phyloP scores from a whole-genome alignment of 192 early-diverging fungal species.

The Ambispora gerdemannii region DNA sequence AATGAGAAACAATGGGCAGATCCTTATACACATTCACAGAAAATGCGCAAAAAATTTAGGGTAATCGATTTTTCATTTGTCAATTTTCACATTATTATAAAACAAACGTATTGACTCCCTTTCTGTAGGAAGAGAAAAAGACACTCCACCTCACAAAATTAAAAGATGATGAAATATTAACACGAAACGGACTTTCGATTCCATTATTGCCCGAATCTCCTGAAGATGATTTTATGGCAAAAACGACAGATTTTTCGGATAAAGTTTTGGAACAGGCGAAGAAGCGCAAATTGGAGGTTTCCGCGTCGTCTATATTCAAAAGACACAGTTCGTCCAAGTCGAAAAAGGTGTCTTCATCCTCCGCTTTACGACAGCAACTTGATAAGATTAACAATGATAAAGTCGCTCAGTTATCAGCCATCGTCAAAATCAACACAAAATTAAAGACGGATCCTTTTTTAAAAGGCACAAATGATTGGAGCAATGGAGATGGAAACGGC shows the following conservation, averaged over 20 bases:
- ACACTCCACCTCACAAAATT: slow-evolving; percentile 38
- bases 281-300: slow-evolving; percentile 33
- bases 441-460: slow-evolving; percentile 48
- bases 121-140: slow-evolving; percentile 55
- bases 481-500: neutral
- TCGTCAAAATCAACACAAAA: slow-evolving; percentile 34
- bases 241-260: slow-evolving; percentile 47
- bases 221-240: slow-evolving; percentile 52
- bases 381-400: slow-evolving; percentile 2
- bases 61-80: slow-evolving; percentile 26
- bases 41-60: slow-evolving; percentile 68
- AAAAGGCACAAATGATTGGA: slow-evolving; percentile 26
- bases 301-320: slow-evolving; percentile 32
- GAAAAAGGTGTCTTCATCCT: neutral
- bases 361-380: too few species aligned
- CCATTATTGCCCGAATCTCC: slow-evolving; percentile 52
- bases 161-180: slow-evolving; percentile 51
- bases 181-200: slow-evolving; percentile 58
- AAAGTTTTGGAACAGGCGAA: slow-evolving; percentile 27
- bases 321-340: neutral
- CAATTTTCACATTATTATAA: neutral
- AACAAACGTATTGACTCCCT: neutral
- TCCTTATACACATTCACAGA: slow-evolving; percentile 70
- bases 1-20: slow-evolving; percentile 79
- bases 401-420: slow-evolving; percentile 20